Evolutionary conservation across 257 asterid genomes (phyloP).

Genomic region (Solanum paucissectum): DNA sequence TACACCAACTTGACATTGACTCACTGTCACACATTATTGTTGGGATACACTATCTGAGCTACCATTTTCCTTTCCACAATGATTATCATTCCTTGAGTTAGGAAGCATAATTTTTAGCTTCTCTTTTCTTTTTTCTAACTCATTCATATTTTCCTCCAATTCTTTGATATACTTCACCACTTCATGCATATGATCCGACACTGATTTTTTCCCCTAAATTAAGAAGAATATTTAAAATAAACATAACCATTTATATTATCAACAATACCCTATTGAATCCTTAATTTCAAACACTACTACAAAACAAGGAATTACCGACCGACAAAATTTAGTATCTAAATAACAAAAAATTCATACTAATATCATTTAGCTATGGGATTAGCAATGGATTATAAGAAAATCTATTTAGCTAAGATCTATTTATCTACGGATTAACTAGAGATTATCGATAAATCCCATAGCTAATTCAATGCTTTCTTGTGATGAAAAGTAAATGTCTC

Average conservation of each 20-base stretch:
- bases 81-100: background rate
- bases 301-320: background rate
- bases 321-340: background rate
- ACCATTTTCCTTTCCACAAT: background rate
- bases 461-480: background rate
- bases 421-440: background rate
- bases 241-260: background rate
- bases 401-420: background rate
- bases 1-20: constrained; percentile 18
- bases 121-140: constrained; percentile 14
- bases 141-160: constrained; percentile 22
- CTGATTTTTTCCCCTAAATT: constrained; percentile 41
- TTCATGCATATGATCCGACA: constrained; percentile 31
- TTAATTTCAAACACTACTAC: background rate
- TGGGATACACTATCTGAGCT: background rate
- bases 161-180: constrained; percentile 32
- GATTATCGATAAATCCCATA: background rate
- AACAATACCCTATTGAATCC: background rate
- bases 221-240: background rate
- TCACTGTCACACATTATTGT: constrained; percentile 15
- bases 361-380: background rate
- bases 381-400: background rate
- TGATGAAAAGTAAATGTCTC: background rate
- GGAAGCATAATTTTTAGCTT: constrained; percentile 1
- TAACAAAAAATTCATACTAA: background rate